These are phyloP conservation scores for Fusarium coffeatum DNA, from an alignment of 2,329 filamentous ascomycete genomes.

Conservation along the genomic window DNA sequence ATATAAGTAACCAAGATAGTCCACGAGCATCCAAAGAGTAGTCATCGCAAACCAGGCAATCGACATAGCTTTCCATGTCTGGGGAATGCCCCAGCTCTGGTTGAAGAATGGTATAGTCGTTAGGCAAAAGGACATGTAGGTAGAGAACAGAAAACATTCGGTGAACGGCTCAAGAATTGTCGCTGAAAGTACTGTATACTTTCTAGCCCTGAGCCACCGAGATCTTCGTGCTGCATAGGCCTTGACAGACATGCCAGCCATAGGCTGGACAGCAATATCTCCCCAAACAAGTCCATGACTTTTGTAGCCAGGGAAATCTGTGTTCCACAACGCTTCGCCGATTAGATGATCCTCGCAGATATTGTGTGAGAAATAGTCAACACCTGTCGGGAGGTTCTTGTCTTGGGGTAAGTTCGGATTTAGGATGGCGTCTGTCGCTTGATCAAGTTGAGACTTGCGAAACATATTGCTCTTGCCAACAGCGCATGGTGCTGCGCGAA, in stretches of 20 bases:
- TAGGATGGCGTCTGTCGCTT: constrained; percentile 67
- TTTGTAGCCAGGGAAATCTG: constrained; percentile 69
- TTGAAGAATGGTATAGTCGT: constrained; percentile 77
- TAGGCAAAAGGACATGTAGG: constrained; percentile 81
- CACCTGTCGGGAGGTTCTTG: constrained; percentile 67
- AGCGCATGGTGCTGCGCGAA: constrained; percentile 89
- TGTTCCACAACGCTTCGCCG: constrained; percentile 88
- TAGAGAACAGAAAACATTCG: constrained; percentile 85
- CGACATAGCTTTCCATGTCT: constrained; percentile 75
- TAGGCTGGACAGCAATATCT: constrained; percentile 90
- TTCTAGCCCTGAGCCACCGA: constrained; percentile 91
- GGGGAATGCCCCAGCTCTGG: constrained; percentile 62
- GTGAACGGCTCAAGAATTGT: constrained; percentile 94
- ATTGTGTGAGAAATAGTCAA: constrained; percentile 94
- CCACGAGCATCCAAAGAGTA: constrained; percentile 76
- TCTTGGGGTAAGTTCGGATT: constrained; percentile 58
- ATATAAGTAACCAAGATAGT: constrained; percentile 77
- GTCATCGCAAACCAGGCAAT: constrained; percentile 75
- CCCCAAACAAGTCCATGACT: constrained; percentile 89
- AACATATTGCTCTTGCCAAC: constrained; percentile 99
- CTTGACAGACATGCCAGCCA: constrained; percentile 79
- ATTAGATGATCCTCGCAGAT: constrained; percentile 99
- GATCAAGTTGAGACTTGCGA: constrained; percentile 87
- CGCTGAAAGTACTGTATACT: constrained; percentile 90
- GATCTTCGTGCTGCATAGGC: constrained; percentile 85